A percentile compares a stretch with the other conserved stretches of the same genome.
phyloP scores from a whole-genome alignment of 257 asterid genomes.

The Parsonsia alboflavescens region DNA sequence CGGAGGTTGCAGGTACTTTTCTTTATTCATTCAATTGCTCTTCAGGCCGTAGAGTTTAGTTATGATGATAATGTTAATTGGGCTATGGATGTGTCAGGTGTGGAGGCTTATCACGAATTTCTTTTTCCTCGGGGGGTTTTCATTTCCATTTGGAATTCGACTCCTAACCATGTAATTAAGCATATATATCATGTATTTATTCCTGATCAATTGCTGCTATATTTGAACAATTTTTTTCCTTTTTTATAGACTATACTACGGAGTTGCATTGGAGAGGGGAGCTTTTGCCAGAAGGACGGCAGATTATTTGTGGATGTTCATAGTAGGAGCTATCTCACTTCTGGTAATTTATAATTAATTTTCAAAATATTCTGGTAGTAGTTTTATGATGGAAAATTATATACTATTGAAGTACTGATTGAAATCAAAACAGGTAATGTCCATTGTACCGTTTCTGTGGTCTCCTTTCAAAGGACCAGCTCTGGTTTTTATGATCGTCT shows the following conservation, averaged over 20 bases:
- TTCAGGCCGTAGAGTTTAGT: no score
- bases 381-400: no score
- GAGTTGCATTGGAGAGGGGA: conserved; percentile 47
- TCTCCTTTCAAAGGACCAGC: conserved; percentile 41
- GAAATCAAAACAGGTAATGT: conserved; percentile 25
- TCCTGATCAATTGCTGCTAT: background rate
- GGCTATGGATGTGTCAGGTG: conserved; percentile 22
- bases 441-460: conserved; percentile 41
- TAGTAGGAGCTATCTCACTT: conserved; percentile 38
- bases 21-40: no score
- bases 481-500: conserved; percentile 36
- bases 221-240: background rate
- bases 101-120: conserved; percentile 56
- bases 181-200: no score
- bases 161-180: conserved; percentile 43
- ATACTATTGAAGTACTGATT: no score
- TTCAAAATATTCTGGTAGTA: no score
- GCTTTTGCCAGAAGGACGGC: conserved; percentile 56
- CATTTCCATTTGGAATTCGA: conserved; percentile 34
- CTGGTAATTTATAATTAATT: conserved; percentile 24
- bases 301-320: conserved; percentile 46
- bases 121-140: conserved; percentile 46
- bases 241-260: conserved; percentile 34
- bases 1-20: conserved; percentile 33
- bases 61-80: no score